Evolutionary conservation across 768 basidiomycete species (phyloP).

Genomic region (Rubroboletus pulcherrimus): DNA sequence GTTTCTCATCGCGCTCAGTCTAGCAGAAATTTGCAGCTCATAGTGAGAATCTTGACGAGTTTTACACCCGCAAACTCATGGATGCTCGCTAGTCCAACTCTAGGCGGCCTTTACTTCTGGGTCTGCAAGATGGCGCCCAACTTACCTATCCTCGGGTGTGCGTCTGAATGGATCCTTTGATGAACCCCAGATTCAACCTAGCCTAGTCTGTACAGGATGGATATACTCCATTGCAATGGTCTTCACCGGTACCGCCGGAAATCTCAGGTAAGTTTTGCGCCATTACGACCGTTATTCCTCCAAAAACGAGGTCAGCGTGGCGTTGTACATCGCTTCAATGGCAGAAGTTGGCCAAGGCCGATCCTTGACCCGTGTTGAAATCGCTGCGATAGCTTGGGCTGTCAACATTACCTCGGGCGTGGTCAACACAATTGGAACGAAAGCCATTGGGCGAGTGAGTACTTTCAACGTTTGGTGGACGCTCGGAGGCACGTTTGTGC

Average conservation of each 20-base stretch:
- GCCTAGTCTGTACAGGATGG: slow-evolving; percentile 47
- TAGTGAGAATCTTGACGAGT: slow-evolving; percentile 36
- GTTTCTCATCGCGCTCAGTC: slow-evolving; percentile 51
- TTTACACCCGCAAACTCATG: background rate
- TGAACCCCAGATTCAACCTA: background rate
- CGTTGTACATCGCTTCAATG: slow-evolving; percentile 52
- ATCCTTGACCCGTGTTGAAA: slow-evolving; percentile 45
- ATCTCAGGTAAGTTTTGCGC: slow-evolving; percentile 39
- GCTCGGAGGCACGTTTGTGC: slow-evolving; percentile 51
- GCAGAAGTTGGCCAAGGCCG: slow-evolving; percentile 46
- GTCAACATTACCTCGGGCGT: slow-evolving; percentile 53
- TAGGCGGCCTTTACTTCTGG: slow-evolving; percentile 63
- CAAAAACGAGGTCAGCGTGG: slow-evolving; percentile 34
- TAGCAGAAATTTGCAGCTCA: slow-evolving; percentile 58
- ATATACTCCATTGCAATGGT: slow-evolving; percentile 59
- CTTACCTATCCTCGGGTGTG: slow-evolving; percentile 49
- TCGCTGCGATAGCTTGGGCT: slow-evolving; percentile 53
- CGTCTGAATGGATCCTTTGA: slow-evolving; percentile 15
- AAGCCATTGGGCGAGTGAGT: slow-evolving; percentile 54
- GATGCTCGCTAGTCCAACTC: slow-evolving; percentile 40
- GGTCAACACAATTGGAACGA: slow-evolving; percentile 54
- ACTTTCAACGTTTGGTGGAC: slow-evolving; percentile 61
- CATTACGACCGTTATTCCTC: background rate
- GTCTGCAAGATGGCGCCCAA: slow-evolving; percentile 59
- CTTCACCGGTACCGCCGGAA: slow-evolving; percentile 57